Conservation (phyloP, 192 early-diverging fungal species). For the Podochytrium sp. region DNA sequence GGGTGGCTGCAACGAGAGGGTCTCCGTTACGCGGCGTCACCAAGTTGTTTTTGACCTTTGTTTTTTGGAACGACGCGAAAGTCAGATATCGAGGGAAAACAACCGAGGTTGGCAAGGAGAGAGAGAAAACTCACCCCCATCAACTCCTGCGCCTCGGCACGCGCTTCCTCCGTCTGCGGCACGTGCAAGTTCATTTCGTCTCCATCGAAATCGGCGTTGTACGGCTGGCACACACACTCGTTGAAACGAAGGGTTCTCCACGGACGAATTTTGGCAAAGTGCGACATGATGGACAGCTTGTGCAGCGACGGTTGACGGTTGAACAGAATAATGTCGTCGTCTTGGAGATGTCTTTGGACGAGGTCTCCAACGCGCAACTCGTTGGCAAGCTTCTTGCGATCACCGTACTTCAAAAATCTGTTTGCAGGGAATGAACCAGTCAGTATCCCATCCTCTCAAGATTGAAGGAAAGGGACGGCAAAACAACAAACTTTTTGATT, state of each 20-base stretch:
- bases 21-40: constrained; percentile 99
- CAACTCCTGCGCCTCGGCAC: constrained; percentile 92
- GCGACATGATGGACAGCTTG: constrained; percentile 96
- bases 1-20: constrained; percentile 97
- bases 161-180: constrained; percentile 98
- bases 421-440: not conserved
- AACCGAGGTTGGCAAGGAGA: not conserved
- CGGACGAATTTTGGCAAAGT: constrained; percentile 89
- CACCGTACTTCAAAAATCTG: constrained; percentile 73
- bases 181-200: constrained; percentile 99
- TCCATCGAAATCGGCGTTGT: constrained; percentile 99
- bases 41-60: constrained; percentile 88
- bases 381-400: constrained; percentile 69
- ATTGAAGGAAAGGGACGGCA: not conserved
- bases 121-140: constrained; percentile 68
- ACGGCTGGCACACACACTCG: constrained; percentile 99
- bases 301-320: constrained; percentile 99
- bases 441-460: not conserved
- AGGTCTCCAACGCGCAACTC: constrained; percentile 86
- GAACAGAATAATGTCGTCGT: constrained; percentile 96
- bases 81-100: constrained; percentile 27
- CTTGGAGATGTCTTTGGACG: constrained; percentile 92
- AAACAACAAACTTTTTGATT: constrained; percentile 43
- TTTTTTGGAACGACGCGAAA: too few relatives aligned
- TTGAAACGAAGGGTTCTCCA: constrained; percentile 99